A percentile compares a stretch with the other conserved stretches of the same genome.
Conservation (phyloP, 306 rosid species). For the Begonia masoniana region DNA sequence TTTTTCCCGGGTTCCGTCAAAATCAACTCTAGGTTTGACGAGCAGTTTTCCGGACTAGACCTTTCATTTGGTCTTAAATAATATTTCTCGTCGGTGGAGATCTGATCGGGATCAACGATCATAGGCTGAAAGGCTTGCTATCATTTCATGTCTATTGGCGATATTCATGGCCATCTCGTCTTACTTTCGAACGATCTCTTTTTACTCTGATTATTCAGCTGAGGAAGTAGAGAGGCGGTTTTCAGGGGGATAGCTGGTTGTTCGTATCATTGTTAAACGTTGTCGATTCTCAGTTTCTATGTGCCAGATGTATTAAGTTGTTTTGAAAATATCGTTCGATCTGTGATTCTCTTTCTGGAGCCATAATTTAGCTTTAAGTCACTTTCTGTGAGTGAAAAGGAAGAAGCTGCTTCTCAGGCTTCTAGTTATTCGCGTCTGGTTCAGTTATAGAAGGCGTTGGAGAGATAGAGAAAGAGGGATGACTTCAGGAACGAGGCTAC, state of each 20-base stretch:
- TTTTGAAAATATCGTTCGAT: too few relatives aligned
- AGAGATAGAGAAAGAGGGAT: slow-evolving; percentile 19
- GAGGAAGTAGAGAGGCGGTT: too few relatives aligned
- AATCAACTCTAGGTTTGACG: slow-evolving; percentile 4
- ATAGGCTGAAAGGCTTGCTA: neutral
- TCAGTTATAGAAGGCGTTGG: slow-evolving; percentile 4
- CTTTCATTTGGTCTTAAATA: neutral
- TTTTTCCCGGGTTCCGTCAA: slow-evolving; percentile 7
- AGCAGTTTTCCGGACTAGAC: slow-evolving; percentile 4
- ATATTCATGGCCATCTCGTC: neutral
- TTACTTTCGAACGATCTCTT: slow-evolving; percentile 1
- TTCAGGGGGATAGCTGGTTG: too few relatives aligned
- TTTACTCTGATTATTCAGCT: too few relatives aligned
- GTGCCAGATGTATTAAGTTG: too few relatives aligned
- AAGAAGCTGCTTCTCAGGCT: too few relatives aligned
- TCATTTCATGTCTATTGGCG: neutral
- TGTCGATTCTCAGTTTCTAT: too few relatives aligned
- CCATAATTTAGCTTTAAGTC: too few relatives aligned
- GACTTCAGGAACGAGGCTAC: slow-evolving; percentile 73
- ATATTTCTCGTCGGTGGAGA: slow-evolving; percentile 9
- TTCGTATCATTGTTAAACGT: too few relatives aligned
- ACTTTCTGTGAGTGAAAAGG: too few relatives aligned
- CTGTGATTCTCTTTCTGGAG: too few relatives aligned
- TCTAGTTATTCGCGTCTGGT: neutral
- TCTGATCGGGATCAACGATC: slow-evolving; percentile 21